These are phyloP conservation scores for Roridomyces roridus DNA, from an alignment of 768 basidiomycete genomes.

Conservation along the genomic window DNA sequence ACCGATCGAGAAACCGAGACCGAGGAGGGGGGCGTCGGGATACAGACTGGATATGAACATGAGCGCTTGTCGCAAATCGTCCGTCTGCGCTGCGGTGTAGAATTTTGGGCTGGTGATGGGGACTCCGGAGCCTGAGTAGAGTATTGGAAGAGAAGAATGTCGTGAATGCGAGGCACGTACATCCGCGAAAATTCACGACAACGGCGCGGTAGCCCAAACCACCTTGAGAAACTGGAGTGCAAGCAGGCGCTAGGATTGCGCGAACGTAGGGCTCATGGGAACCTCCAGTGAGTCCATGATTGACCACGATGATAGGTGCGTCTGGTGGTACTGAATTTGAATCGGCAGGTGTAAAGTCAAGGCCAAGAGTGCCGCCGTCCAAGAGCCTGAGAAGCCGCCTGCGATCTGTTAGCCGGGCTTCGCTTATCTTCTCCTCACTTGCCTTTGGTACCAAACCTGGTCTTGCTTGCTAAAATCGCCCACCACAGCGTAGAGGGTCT, in stretches of 20 bases:
- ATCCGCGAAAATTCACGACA: slow-evolving; percentile 93
- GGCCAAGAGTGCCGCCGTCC: slow-evolving; percentile 71
- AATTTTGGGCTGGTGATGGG: slow-evolving; percentile 83
- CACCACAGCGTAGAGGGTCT: slow-evolving; percentile 63
- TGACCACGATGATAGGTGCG: slow-evolving; percentile 62
- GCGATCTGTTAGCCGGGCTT: neutral
- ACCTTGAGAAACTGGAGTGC: slow-evolving; percentile 70
- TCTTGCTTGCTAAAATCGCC: slow-evolving; percentile 67
- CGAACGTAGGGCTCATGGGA: slow-evolving; percentile 94
- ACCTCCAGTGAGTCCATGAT: slow-evolving; percentile 65
- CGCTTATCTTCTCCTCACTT: neutral
- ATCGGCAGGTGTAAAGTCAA: slow-evolving; percentile 65
- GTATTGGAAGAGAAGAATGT: slow-evolving; percentile 5
- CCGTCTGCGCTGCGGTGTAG: slow-evolving; percentile 89
- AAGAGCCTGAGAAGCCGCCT: slow-evolving; percentile 56
- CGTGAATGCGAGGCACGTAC: slow-evolving; percentile 51
- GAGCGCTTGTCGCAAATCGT: slow-evolving; percentile 85
- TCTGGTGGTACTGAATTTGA: slow-evolving; percentile 42
- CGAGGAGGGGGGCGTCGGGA: slow-evolving; percentile 83
- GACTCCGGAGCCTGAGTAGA: slow-evolving; percentile 73
- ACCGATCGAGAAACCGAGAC: slow-evolving; percentile 92
- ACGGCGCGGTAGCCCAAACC: slow-evolving; percentile 91
- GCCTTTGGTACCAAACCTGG: slow-evolving; percentile 54
- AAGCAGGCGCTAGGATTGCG: slow-evolving; percentile 77
- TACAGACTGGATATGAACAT: slow-evolving; percentile 74